phyloP scores from a whole-genome alignment of 164 flowering plant species.

The Houttuynia cordata region DNA sequence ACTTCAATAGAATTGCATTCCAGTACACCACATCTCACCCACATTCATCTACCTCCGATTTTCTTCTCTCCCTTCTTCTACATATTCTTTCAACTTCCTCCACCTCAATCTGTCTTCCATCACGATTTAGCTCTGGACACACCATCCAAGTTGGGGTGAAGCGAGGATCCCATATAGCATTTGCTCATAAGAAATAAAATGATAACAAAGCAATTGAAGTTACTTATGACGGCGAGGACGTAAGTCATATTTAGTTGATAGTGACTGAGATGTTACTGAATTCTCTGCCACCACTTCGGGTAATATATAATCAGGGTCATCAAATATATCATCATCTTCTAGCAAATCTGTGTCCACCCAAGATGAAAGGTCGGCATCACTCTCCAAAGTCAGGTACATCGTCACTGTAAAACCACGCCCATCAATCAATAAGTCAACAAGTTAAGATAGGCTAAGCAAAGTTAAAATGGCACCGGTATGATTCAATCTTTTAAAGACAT shows the following conservation, averaged over 20 bases:
- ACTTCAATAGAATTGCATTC: no score
- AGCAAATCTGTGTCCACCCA: slow-evolving; percentile 47
- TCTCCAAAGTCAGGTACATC: slow-evolving; percentile 15
- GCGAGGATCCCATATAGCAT: no score
- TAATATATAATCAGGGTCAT: slow-evolving; percentile 32
- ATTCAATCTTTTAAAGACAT: neutral
- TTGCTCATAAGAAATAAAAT: no score
- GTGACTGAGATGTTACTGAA: slow-evolving; percentile 7
- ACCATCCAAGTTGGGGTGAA: no score
- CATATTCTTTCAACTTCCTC: no score
- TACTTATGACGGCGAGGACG: slow-evolving; percentile 16
- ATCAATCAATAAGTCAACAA: neutral
- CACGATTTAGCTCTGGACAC: no score
- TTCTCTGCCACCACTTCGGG: slow-evolving; percentile 17
- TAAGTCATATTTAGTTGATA: slow-evolving; percentile 32
- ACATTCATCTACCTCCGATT: no score
- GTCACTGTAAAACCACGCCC: slow-evolving; percentile 3
- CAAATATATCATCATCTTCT: slow-evolving; percentile 28
- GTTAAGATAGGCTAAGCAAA: neutral
- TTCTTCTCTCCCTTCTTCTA: no score
- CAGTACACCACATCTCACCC: no score
- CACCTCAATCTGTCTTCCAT: no score
- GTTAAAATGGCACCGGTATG: neutral
- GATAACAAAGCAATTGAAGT: neutral
- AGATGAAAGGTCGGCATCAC: slow-evolving; percentile 30